Percentiles rank a stretch among this genome's conserved stretches.
Conservation (phyloP, 2,329 filamentous ascomycete genomes). For the Pestalotiopsis sp. region DNA sequence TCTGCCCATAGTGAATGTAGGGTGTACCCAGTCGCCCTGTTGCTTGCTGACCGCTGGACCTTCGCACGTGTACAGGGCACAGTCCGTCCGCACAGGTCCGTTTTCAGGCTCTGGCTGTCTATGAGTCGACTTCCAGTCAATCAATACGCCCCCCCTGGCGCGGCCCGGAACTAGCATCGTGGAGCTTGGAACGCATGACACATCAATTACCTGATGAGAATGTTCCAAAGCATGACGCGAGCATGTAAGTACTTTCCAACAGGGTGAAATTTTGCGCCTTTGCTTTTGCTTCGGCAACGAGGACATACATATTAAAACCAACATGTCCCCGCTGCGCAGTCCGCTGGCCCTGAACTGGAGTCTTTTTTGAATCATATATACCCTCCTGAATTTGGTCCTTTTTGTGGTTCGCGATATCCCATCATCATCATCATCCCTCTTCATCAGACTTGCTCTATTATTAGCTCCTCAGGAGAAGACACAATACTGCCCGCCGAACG, state of each 20-base stretch:
- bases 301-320: slow-evolving; percentile 2
- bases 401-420: neutral
- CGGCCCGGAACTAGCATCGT: slow-evolving; percentile 1
- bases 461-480: neutral
- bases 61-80: neutral
- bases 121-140: neutral
- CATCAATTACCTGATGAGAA: slow-evolving; percentile 26
- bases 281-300: neutral
- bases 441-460: neutral
- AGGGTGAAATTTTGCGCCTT: neutral
- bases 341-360: neutral
- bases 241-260: slow-evolving; percentile 5
- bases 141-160: slow-evolving; percentile 1
- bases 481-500: neutral
- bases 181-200: slow-evolving; percentile 18
- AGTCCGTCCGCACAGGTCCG: neutral
- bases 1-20: neutral
- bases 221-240: slow-evolving; percentile 20
- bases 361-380: neutral
- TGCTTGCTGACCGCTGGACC: slow-evolving; percentile 9
- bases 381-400: neutral
- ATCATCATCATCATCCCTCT: neutral
- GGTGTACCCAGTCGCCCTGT: neutral
- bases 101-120: neutral
- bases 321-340: neutral